These are phyloP conservation scores for Cercospora sesami DNA, from an alignment of 2,329 filamentous ascomycete species.

Conservation along the genomic window DNA sequence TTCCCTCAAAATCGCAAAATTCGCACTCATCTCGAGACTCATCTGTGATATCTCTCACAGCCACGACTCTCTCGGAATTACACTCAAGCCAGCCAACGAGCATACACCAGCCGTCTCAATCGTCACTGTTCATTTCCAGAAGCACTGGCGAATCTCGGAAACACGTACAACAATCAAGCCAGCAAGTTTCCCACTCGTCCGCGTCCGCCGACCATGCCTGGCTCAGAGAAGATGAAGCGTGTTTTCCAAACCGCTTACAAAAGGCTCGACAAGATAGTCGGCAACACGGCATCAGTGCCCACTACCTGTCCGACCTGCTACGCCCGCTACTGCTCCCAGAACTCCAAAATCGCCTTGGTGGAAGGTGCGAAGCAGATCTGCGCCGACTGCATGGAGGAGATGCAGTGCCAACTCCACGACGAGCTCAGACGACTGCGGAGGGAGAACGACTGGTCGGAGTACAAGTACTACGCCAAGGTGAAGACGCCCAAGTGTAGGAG, in stretches of 20 bases:
- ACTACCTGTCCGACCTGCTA: not conserved
- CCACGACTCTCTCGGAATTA: not conserved
- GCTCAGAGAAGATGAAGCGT: not conserved
- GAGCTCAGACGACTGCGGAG: not conserved
- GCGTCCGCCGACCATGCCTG: not conserved
- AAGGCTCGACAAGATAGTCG: not conserved
- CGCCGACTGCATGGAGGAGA: not conserved
- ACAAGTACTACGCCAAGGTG: not conserved
- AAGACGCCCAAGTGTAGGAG: not conserved
- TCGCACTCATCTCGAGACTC: not conserved
- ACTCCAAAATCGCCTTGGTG: not conserved
- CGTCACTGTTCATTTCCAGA: not conserved
- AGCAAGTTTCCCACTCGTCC: not conserved
- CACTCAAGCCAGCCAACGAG: not conserved
- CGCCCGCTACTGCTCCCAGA: not conserved
- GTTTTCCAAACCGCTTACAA: not conserved
- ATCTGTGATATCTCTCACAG: no score
- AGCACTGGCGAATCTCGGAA: not conserved
- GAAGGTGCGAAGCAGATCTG: not conserved
- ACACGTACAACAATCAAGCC: not conserved
- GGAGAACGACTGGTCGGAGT: not conserved
- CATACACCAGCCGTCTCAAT: not conserved
- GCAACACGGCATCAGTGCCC: not conserved
- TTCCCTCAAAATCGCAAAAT: not conserved
- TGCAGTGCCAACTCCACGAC: not conserved